These are phyloP conservation scores for Scleroderma citrinum DNA, from an alignment of 768 basidiomycete genomes.

Conservation along the genomic window DNA sequence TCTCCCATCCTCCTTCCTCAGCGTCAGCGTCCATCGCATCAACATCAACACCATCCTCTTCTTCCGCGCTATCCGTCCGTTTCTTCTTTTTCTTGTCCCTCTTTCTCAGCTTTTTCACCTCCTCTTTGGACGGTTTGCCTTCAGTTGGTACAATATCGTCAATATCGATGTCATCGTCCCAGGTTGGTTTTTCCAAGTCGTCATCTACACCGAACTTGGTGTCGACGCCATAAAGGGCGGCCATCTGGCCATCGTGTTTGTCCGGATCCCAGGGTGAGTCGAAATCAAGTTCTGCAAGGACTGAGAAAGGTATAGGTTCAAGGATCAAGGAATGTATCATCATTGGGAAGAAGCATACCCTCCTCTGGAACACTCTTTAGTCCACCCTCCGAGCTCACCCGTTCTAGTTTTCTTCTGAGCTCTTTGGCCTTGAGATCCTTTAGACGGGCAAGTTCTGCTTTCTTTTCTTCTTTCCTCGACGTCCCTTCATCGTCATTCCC, in stretches of 20 bases:
- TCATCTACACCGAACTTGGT: conserved; percentile 34
- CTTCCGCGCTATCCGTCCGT: conserved; percentile 35
- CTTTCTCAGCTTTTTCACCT: conserved; percentile 36
- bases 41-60: conserved; percentile 42
- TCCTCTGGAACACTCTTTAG: conserved; percentile 27
- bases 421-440: conserved; percentile 85
- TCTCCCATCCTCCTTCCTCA: conserved; percentile 34
- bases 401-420: conserved; percentile 66
- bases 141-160: conserved; percentile 47
- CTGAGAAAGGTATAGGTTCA: conserved; percentile 26
- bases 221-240: conserved; percentile 57
- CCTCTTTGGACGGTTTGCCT: conserved; percentile 25
- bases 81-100: conserved; percentile 40
- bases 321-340: neutral
- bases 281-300: conserved; percentile 67
- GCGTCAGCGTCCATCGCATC: conserved; percentile 55
- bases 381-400: conserved; percentile 67
- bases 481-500: conserved; percentile 11
- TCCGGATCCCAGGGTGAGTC: conserved; percentile 92
- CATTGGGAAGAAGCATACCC: conserved; percentile 9
- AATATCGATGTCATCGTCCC: conserved; percentile 89
- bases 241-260: conserved; percentile 81
- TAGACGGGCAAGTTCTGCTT: conserved; percentile 76
- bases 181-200: conserved; percentile 67
- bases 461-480: conserved; percentile 25